Conservation (phyloP, 768 basidiomycete genomes). For the Xerocomus brunneocitrinus region DNA sequence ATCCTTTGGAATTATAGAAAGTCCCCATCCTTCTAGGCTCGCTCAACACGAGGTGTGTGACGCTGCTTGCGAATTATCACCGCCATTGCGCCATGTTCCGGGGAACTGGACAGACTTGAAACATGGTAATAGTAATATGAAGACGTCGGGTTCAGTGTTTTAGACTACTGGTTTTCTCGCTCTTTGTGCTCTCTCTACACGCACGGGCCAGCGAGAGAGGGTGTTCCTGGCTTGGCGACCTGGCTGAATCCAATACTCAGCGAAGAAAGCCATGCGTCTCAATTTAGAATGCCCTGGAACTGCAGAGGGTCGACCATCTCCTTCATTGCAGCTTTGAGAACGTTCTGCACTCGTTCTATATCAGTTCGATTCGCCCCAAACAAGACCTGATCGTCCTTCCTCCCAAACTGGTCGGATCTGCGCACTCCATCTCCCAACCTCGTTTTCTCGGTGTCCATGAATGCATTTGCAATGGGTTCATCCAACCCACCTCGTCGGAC, state of each 20-base stretch:
- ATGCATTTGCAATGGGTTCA: constrained; percentile 8
- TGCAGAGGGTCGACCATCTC: neutral
- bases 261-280: constrained; percentile 14
- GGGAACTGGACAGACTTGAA: constrained; percentile 16
- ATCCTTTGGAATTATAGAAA: neutral
- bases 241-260: constrained; percentile 10
- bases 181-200: neutral
- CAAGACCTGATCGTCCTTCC: constrained; percentile 13
- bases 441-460: constrained; percentile 13
- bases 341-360: constrained; percentile 3
- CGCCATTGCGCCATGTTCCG: constrained; percentile 24
- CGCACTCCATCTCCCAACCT: neutral
- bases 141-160: neutral
- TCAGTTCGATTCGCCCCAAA: constrained; percentile 7
- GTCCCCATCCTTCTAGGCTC: neutral
- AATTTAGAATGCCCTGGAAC: constrained; percentile 21
- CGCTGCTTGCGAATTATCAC: neutral
- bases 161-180: neutral
- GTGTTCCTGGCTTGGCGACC: constrained; percentile 15
- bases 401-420: constrained; percentile 8
- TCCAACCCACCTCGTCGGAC: constrained; percentile 24
- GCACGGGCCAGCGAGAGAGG: neutral
- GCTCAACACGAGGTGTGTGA: too few relatives aligned
- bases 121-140: neutral
- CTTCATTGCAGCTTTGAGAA: neutral